Percentiles rank a stretch among this genome's conserved stretches.
Evolutionary conservation across 495 filamentous ascomycete species (phyloP).

Genomic region (Pseudevernia furfuracea): DNA sequence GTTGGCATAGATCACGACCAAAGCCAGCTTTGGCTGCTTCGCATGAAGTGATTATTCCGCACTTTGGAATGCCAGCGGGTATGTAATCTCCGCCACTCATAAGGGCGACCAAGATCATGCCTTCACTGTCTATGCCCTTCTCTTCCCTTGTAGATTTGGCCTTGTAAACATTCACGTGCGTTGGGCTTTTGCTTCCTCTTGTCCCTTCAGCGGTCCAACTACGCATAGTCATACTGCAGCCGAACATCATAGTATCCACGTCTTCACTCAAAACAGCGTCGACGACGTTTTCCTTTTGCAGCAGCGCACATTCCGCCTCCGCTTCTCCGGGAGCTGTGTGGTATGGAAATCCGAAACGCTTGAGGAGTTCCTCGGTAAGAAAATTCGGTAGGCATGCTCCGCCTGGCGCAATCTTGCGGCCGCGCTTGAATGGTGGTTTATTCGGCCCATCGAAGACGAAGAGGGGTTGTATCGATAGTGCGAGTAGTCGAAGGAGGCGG

Average conservation of each 20-base stretch:
- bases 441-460: conserved; percentile 94
- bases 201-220: conserved; percentile 74
- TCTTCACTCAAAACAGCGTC: conserved; percentile 96
- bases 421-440: conserved; percentile 86
- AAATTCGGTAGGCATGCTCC: conserved; percentile 41
- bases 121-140: conserved; percentile 62
- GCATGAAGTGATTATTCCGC: conserved; percentile 78
- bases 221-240: conserved; percentile 65
- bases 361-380: conserved; percentile 67
- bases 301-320: conserved; percentile 87
- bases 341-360: conserved; percentile 73
- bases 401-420: conserved; percentile 49
- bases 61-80: conserved; percentile 79
- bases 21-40: conserved; percentile 88
- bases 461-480: conserved; percentile 73
- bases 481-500: conserved; percentile 74
- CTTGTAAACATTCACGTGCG: conserved; percentile 79
- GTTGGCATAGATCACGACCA: conserved; percentile 63
- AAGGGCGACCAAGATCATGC: conserved; percentile 90
- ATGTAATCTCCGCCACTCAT: conserved; percentile 96
- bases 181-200: conserved; percentile 57
- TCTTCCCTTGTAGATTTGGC: conserved; percentile 44
- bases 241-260: conserved; percentile 98
- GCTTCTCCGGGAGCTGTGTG: conserved; percentile 93
- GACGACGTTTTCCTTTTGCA: conserved; percentile 78